Base-by-base conservation (phyloP, 441 rosid species). In the Jatropha podagrica region DNA sequence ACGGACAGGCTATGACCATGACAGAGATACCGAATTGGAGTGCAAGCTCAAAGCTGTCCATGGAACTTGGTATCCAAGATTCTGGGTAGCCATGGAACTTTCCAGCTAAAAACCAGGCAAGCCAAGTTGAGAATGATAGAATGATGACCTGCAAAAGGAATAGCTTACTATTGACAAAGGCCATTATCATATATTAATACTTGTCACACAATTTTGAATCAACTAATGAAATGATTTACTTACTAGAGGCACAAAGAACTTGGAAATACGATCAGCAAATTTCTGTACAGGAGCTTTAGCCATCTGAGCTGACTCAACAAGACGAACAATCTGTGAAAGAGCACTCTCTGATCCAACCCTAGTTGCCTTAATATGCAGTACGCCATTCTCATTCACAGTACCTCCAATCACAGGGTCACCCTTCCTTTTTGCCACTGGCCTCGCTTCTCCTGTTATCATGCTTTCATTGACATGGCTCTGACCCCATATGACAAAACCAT, bases 241-340 rank as follows among this genome's bases (percentile, higher is more conserved):
- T 74, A 91, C 97, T 86, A 87, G 77, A 74, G 99, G 99, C 79
- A 93, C 99, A 74, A 95, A 95, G 78, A 60, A 93, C 76, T 89
- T 95, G 73, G 98, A 91, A 65, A 93, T 90, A 5, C 91, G 88
- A 72, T 95, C 99, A 46, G 99, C 99, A 55, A 95, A 86, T 82
- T 95, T 95, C 89, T 95, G 99, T 0, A 89, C 97, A 4, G 99
- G 99, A 79, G 99, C 98, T 86, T 93, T 93, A 26, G 98, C 98
- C 84, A 95, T 83, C 83, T 95, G 99, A 7, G 99, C 99, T 0
- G 98, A 91, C 80, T 95, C 91, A 20, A 95, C 97, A 6, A 95
- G 95, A 62, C 93, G 90, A 80, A 93, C 95, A 81, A 95, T 95
- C 85, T 91, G 97, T 1, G 99, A 87, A 63, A 95, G 92, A 42